Evolutionary conservation across 2,329 filamentous ascomycete genomes (phyloP), one percentile per base, ranked within the genome.

Genomic region (Didymella pinodella): DNA sequence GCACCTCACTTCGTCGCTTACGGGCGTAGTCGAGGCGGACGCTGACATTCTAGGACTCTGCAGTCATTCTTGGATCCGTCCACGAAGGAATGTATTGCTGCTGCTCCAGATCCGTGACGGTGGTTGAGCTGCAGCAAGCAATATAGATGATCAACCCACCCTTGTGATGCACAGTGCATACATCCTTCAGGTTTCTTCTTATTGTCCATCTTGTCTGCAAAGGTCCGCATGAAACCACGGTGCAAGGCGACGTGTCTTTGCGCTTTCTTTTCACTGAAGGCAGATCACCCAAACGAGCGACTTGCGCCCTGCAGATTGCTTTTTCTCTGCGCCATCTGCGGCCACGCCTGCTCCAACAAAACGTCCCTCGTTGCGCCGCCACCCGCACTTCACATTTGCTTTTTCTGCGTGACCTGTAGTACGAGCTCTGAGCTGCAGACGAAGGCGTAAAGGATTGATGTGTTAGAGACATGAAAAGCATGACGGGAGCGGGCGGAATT

Each of bases 221-320:
- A 32, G 12, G 7, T 20, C 25, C 29, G 26, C 45, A 22, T 38
- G 38, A 41, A 34, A 54, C 31, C 22, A 34, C 34, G 26, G 25
- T 49, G 50, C 40, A 54, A 45, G 56, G 31, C 40, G 56, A 58
- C 40, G 45, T 58, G 45, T 54, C 38, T 32, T 45, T 14, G 10
- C 20, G 18, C 40, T 54, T 49, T 31, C 34, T 54, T 49, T 54
- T 53, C 10, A 41, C 16, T 48, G 18, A 28, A 32, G 40, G 18
- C 38, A 18, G 32, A 18, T 48, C 10, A 22, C 40, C 50, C 14
- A 53, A 58, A 18, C 5, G 31, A 43, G 50, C 34, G 44, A 48
- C 22, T 29, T 44, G 48, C 54, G 48, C 44, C 31, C 29, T 14
- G 2, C n/a, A 6, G 18, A 25, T 49, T 54, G 41, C 46, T 59